Conservation (phyloP, 164 flowering plant species). For the Tetrastigma voinierianum region DNA sequence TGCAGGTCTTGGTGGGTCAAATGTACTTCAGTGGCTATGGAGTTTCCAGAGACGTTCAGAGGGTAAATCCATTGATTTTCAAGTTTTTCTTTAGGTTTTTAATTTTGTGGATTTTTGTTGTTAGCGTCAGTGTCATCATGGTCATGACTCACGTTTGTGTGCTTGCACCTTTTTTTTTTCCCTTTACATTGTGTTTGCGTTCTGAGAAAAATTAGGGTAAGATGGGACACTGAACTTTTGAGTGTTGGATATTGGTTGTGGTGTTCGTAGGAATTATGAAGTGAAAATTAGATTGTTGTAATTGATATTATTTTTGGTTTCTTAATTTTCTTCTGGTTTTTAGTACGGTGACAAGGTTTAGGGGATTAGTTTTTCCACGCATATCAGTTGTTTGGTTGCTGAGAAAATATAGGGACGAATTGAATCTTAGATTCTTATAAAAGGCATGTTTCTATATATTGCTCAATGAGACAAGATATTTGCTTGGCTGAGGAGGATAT, state of each 20-base stretch:
- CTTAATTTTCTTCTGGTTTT: not conserved
- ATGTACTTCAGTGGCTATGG: constrained; percentile 94
- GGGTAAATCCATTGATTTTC: constrained; percentile 37
- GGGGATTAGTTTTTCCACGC: not conserved
- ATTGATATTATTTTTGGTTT: not conserved
- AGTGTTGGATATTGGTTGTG: not conserved
- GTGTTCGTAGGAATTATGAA: not conserved
- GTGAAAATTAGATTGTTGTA: not conserved
- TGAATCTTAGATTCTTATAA: not conserved
- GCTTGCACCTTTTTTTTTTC: not conserved
- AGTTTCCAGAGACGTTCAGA: constrained; percentile 54
- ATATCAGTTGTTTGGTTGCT: constrained; percentile 1
- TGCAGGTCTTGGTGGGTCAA: constrained; percentile 93
- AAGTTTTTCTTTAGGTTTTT: not conserved
- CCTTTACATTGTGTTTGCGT: too few species aligned
- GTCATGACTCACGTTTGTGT: too few species aligned
- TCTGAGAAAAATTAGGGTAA: too few species aligned
- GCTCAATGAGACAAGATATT: too few species aligned
- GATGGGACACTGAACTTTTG: too few species aligned
- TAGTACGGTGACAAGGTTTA: not conserved
- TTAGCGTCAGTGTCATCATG: not conserved
- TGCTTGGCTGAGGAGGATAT: too few species aligned
- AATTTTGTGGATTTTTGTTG: constrained; percentile 1
- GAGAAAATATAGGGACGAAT: not conserved
- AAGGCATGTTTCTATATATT: not conserved